phyloP scores from a whole-genome alignment of 2,329 filamentous ascomycete genomes.

The Colletotrichum tamarilloi region DNA sequence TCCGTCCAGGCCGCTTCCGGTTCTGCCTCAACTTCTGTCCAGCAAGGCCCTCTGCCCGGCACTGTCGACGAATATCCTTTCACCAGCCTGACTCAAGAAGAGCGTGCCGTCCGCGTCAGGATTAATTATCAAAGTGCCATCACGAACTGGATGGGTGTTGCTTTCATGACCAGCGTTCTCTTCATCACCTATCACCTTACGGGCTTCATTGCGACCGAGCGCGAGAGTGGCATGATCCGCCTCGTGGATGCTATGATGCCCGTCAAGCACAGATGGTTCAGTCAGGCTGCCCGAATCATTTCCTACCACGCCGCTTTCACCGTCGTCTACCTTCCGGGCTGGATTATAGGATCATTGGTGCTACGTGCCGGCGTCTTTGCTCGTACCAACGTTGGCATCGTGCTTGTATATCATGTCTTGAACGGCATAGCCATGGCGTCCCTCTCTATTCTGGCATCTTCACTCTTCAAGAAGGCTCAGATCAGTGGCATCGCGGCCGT shows the following conservation, averaged over 20 bases:
- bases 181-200: constrained; percentile 89
- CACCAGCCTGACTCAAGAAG: constrained; percentile 75
- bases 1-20: constrained; percentile 53
- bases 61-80: constrained; percentile 78
- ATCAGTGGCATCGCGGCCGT: constrained; percentile 85
- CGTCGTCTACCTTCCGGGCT: constrained; percentile 82
- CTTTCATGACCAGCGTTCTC: constrained; percentile 82
- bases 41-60: constrained; percentile 49
- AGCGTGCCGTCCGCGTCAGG: constrained; percentile 75
- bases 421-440: constrained; percentile 82
- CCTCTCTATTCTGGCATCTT: constrained; percentile 82
- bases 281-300: constrained; percentile 80
- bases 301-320: constrained; percentile 86
- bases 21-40: background rate
- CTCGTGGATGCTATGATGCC: constrained; percentile 94
- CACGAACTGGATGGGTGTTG: constrained; percentile 80
- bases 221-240: constrained; percentile 88
- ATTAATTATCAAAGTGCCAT: constrained; percentile 78
- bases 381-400: constrained; percentile 70
- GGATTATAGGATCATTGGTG: constrained; percentile 80
- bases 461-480: constrained; percentile 89
- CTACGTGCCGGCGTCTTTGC: constrained; percentile 72
- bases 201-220: constrained; percentile 85
- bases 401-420: constrained; percentile 80
- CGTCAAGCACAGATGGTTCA: constrained; percentile 77